Evolutionary conservation across 768 basidiomycete genomes (phyloP).

Genomic region (Auricularia sp.): DNA sequence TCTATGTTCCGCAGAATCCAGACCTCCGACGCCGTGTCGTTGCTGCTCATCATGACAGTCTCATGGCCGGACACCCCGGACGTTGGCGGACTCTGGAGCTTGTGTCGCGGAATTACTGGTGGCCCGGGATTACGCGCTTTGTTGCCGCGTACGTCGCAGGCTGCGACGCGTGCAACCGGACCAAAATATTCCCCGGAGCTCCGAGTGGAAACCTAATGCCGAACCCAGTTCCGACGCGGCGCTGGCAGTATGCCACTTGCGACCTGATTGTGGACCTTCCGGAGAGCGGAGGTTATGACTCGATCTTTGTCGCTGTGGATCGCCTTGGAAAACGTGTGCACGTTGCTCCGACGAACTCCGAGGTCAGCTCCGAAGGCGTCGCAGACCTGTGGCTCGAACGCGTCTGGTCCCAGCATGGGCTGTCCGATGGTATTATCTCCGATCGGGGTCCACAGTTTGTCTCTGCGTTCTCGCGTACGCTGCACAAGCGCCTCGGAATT

Average conservation of each 20-base stretch:
- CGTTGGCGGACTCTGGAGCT: slow-evolving; percentile 17
- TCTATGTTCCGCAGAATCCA: slow-evolving; percentile 17
- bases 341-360: neutral
- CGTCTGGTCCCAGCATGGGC: too few relatives aligned
- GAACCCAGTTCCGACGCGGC: slow-evolving; percentile 6
- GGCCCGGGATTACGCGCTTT: slow-evolving; percentile 17
- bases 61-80: slow-evolving; percentile 21
- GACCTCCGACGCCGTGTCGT: slow-evolving; percentile 12
- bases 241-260: neutral
- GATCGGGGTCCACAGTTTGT: too few relatives aligned
- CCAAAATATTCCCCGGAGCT: slow-evolving; percentile 13
- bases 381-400: too few relatives aligned
- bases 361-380: too few relatives aligned
- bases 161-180: slow-evolving; percentile 20
- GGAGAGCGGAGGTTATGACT: slow-evolving; percentile 9
- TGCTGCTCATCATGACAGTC: slow-evolving; percentile 17
- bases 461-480: too few relatives aligned
- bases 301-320: slow-evolving; percentile 17
- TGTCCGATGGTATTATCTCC: too few relatives aligned
- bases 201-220: slow-evolving; percentile 12
- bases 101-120: slow-evolving; percentile 19
- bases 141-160: slow-evolving; percentile 18
- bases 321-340: slow-evolving; percentile 3
- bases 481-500: too few relatives aligned
- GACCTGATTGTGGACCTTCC: slow-evolving; percentile 18